A percentile compares a stretch with the other conserved stretches of the same genome.
Evolutionary conservation across 2,329 filamentous ascomycete species (phyloP).

Genomic region (Whalleya microplaca): DNA sequence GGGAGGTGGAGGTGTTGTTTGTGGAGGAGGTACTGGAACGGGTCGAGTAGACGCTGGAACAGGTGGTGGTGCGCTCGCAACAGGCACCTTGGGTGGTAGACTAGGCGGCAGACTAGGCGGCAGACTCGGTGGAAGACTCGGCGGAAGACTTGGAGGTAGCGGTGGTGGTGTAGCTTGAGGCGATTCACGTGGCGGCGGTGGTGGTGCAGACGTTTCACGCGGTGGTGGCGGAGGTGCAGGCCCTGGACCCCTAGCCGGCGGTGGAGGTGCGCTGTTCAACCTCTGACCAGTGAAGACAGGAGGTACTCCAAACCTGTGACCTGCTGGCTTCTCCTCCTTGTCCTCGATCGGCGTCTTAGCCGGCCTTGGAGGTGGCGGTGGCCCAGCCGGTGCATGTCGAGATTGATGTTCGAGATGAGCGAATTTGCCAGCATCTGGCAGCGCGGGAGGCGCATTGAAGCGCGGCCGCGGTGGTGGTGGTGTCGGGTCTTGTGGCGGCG

Average conservation of each 20-base stretch:
- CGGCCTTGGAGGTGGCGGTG: slow-evolving; percentile 69
- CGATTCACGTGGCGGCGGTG: slow-evolving; percentile 38
- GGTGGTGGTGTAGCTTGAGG: slow-evolving; percentile 43
- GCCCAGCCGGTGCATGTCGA: slow-evolving; percentile 53
- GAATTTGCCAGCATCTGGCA: slow-evolving; percentile 89
- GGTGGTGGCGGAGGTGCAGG: slow-evolving; percentile 78
- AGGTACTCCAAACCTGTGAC: slow-evolving; percentile 73
- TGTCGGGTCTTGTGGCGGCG: slow-evolving; percentile 71
- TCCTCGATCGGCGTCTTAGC: slow-evolving; percentile 75
- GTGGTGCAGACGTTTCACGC: slow-evolving; percentile 46
- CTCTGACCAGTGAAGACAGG: slow-evolving; percentile 75
- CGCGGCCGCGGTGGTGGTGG: slow-evolving; percentile 72
- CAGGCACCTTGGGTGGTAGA: slow-evolving; percentile 20
- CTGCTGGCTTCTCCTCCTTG: slow-evolving; percentile 49
- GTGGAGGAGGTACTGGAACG: slow-evolving; percentile 54
- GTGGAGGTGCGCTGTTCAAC: slow-evolving; percentile 64
- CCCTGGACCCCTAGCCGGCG: slow-evolving; percentile 70
- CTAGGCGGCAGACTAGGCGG: slow-evolving; percentile 17
- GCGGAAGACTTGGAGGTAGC: slow-evolving; percentile 23
- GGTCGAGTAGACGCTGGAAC: slow-evolving; percentile 52
- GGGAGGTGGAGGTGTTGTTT: slow-evolving; percentile 50
- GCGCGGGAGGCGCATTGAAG: slow-evolving; percentile 84
- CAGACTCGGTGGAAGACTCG: no score
- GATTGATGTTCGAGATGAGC: slow-evolving; percentile 61
- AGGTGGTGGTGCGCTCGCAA: slow-evolving; percentile 51